These are phyloP conservation scores for Juglanconis sp. DNA, from an alignment of 2,329 filamentous ascomycete species.

Conservation along the genomic window DNA sequence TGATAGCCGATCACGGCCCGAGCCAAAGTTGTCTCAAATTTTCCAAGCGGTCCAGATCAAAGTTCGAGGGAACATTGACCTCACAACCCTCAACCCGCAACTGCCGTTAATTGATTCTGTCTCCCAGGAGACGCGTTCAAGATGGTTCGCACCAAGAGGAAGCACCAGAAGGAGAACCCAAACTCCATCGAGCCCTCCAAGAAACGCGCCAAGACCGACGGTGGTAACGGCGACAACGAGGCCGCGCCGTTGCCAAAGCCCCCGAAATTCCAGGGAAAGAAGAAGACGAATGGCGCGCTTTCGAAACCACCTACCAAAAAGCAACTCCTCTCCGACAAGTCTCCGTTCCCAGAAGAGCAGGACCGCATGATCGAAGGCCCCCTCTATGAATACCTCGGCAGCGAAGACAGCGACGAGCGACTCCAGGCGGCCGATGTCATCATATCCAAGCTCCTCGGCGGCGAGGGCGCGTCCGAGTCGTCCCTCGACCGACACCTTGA, in stretches of 20 bases:
- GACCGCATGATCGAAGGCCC: conserved; percentile 56
- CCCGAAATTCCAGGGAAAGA: conserved; percentile 10
- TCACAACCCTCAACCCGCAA: too few relatives aligned
- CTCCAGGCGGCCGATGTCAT: conserved; percentile 58
- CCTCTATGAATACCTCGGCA: conserved; percentile 60
- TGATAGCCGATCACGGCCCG: too few relatives aligned
- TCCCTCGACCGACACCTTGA: conserved; percentile 58
- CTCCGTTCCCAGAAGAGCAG: conserved; percentile 52
- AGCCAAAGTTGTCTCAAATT: too few relatives aligned
- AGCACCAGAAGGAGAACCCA: conserved; percentile 17
- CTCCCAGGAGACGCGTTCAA: background rate
- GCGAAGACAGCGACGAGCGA: conserved; percentile 54
- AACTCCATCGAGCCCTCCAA: conserved; percentile 16
- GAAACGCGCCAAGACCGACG: conserved; percentile 22
- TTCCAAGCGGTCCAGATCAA: too few relatives aligned
- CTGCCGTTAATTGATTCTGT: too few relatives aligned
- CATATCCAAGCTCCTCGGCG: conserved; percentile 51
- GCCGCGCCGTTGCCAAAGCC: conserved; percentile 22
- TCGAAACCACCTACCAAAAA: conserved; percentile 28
- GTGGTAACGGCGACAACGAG: conserved; percentile 18
- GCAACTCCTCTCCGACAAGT: conserved; percentile 32
- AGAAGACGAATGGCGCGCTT: conserved; percentile 11
- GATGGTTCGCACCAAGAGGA: conserved; percentile 20
- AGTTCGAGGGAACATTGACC: too few relatives aligned
- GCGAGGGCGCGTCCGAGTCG: conserved; percentile 46